phyloP scores from a whole-genome alignment of 495 filamentous ascomycete genomes.

The Durotheca rogersii region DNA sequence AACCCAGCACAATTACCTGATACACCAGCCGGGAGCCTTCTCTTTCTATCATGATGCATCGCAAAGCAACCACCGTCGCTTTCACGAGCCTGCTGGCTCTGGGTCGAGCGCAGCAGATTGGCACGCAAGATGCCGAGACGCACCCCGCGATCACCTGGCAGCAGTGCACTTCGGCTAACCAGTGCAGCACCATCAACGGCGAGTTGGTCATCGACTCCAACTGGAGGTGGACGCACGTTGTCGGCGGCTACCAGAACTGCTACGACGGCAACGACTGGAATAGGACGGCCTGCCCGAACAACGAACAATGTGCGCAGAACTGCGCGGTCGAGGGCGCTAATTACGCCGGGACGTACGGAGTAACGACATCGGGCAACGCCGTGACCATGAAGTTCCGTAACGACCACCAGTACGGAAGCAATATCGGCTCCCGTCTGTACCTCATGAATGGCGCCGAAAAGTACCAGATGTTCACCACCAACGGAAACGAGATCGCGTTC shows the following conservation, averaged over 20 bases:
- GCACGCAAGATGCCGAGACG: constrained; percentile 53
- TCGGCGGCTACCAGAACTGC: constrained; percentile 48
- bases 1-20: neutral
- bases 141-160: constrained; percentile 59
- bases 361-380: constrained; percentile 44
- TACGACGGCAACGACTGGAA: constrained; percentile 59
- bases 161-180: constrained; percentile 51
- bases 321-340: constrained; percentile 53
- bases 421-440: constrained; percentile 54
- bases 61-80: constrained; percentile 8
- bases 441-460: constrained; percentile 52
- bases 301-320: constrained; percentile 48
- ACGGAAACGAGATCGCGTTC: constrained; percentile 60
- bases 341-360: constrained; percentile 49
- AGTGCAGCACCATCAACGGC: constrained; percentile 45
- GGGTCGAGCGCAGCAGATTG: constrained; percentile 34
- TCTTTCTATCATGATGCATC: constrained; percentile 12
- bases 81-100: constrained; percentile 18
- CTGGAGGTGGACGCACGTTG: constrained; percentile 53
- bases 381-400: constrained; percentile 57
- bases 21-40: neutral
- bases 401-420: constrained; percentile 40
- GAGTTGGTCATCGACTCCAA: constrained; percentile 51
- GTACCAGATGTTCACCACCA: constrained; percentile 56
- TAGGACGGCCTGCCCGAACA: constrained; percentile 50